Percentiles rank a stretch among this genome's conserved stretches.
Conservation (phyloP, 805 yeast genomes). For the Ogataea wickerhamii region DNA sequence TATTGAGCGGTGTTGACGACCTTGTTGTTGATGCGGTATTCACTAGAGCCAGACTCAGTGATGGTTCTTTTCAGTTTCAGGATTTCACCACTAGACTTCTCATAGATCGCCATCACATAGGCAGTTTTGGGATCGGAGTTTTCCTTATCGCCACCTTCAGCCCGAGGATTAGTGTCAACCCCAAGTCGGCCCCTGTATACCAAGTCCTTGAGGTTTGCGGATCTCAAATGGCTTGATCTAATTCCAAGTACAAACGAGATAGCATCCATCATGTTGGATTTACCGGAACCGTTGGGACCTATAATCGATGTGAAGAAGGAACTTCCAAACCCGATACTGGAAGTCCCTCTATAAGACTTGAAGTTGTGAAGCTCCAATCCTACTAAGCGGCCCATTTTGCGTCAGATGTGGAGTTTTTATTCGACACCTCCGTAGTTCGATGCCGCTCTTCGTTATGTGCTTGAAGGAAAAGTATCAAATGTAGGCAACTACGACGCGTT, state of each 20-base stretch:
- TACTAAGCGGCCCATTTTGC: conserved; percentile 71
- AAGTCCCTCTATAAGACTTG: conserved; percentile 82
- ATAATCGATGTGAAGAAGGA: conserved; percentile 84
- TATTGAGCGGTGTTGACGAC: conserved; percentile 64
- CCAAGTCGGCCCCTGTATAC: conserved; percentile 68
- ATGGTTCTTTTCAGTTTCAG: conserved; percentile 63
- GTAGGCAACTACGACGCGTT: no score
- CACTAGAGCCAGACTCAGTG: conserved; percentile 55
- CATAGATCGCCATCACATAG: conserved; percentile 74
- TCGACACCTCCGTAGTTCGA: no score
- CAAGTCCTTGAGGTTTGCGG: conserved; percentile 68
- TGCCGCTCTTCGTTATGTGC: no score
- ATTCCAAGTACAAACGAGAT: conserved; percentile 91
- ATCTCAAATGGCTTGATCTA: conserved; percentile 68
- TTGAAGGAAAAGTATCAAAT: no score
- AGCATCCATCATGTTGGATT: conserved; percentile 95
- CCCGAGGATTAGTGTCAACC: conserved; percentile 25
- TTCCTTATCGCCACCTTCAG: conserved; percentile 21
- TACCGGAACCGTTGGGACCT: conserved; percentile 99
- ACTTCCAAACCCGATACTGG: conserved; percentile 77
- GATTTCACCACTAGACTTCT: conserved; percentile 55
- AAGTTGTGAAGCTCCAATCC: conserved; percentile 81
- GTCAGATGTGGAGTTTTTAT: no score
- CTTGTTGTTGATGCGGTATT: conserved; percentile 61
- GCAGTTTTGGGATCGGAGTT: conserved; percentile 49